These are phyloP conservation scores for Gigaspora rosea DNA, from an alignment of 192 early-diverging fungal species.

Conservation along the genomic window DNA sequence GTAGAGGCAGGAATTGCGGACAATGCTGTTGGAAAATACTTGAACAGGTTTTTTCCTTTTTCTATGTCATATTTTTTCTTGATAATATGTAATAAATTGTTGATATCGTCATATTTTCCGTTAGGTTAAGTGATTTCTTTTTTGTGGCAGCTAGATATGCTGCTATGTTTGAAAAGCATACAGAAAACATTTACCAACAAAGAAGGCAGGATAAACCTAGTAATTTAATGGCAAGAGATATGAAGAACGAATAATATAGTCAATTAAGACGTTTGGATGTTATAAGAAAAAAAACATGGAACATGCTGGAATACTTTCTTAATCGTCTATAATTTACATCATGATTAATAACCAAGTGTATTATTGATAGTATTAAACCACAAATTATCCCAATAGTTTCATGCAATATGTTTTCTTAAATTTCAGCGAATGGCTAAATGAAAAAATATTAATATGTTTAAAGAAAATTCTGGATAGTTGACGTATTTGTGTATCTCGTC, in stretches of 20 bases:
- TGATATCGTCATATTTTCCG: background rate
- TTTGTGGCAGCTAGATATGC: constrained; percentile 87
- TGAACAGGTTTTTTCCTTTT: constrained; percentile 57
- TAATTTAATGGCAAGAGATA: constrained; percentile 22
- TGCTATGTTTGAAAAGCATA: constrained; percentile 67
- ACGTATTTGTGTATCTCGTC: too few relatives aligned
- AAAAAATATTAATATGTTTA: too few relatives aligned
- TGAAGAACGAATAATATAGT: background rate
- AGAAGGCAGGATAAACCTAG: constrained; percentile 22
- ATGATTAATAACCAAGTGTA: too few relatives aligned
- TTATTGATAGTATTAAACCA: too few relatives aligned
- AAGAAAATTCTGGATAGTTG: too few relatives aligned
- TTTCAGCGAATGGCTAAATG: too few relatives aligned
- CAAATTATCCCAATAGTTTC: too few relatives aligned
- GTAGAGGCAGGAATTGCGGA: constrained; percentile 60
- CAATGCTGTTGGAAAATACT: constrained; percentile 61
- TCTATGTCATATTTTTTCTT: background rate
- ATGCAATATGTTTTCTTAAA: too few relatives aligned
- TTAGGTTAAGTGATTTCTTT: constrained; percentile 82
- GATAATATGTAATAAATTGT: background rate
- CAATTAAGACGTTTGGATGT: too few relatives aligned
- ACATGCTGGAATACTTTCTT: too few relatives aligned
- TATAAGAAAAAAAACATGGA: too few relatives aligned
- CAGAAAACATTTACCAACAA: constrained; percentile 76
- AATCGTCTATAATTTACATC: too few relatives aligned